A percentile compares a stretch with the other conserved stretches of the same genome.
Conservation (phyloP, 1,139 yeast species). For the Nakaseomyces delphensis region DNA sequence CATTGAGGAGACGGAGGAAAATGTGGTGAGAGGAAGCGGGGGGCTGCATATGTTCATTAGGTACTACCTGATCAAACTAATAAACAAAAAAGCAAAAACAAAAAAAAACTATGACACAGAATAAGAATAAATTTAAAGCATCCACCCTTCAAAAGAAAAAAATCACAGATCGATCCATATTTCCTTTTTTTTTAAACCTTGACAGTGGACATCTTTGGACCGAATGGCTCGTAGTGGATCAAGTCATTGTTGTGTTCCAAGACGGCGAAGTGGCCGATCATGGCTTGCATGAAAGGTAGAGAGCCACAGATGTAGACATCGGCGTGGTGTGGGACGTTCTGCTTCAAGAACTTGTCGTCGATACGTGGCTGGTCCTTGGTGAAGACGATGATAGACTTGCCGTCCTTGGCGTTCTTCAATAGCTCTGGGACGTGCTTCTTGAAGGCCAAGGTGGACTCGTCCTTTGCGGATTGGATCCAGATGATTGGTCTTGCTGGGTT, state of each 20-base stretch:
- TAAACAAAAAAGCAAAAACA: background rate
- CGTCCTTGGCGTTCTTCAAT: constrained; percentile 13
- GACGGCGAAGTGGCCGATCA: constrained; percentile 19
- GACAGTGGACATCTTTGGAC: constrained; percentile 30
- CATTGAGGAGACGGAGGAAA: too few species aligned
- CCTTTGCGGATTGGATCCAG: constrained; percentile 28
- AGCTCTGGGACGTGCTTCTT: constrained; percentile 19
- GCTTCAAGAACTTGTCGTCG: constrained; percentile 19
- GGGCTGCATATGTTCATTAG: too few species aligned
- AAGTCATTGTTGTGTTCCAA: constrained; percentile 19
- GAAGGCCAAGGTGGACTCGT: constrained; percentile 22
- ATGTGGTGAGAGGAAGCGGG: too few species aligned
- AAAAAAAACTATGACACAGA: constrained; percentile 4
- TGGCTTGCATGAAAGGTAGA: constrained; percentile 24
- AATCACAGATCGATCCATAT: background rate
- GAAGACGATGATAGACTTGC: constrained; percentile 16
- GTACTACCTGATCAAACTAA: too few species aligned
- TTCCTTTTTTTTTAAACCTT: constrained; percentile 12
- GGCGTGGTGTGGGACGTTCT: constrained; percentile 21
- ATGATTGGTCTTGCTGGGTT: constrained; percentile 27
- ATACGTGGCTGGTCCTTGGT: constrained; percentile 23
- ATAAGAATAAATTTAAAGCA: background rate
- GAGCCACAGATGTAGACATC: constrained; percentile 31
- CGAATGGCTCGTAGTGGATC: constrained; percentile 30
- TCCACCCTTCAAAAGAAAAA: background rate